Evolutionary conservation across 305 asterid genomes (phyloP).

Genomic region (Fraxinus velutina): DNA sequence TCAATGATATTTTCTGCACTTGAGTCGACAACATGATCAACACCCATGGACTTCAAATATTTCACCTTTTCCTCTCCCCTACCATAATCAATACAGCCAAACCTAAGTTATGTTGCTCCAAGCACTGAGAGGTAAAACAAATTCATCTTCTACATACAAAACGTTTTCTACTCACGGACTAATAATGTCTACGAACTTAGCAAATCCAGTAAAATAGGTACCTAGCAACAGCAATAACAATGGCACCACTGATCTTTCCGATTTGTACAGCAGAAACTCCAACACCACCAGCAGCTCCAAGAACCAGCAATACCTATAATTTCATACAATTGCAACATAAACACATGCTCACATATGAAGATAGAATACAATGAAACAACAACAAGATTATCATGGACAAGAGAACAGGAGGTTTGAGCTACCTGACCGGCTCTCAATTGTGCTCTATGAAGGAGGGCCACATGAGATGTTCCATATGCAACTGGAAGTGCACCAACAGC

Average conservation of each 20-base stretch:
- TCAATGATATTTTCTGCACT: slow-evolving; percentile 60
- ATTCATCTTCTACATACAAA: slow-evolving; percentile 4
- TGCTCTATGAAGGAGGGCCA: slow-evolving; percentile 86
- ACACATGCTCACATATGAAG: neutral
- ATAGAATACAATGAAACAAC: neutral
- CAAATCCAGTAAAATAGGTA: neutral
- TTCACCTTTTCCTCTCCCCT: slow-evolving; percentile 84
- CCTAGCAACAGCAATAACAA: slow-evolving; percentile 92
- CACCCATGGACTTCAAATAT: slow-evolving; percentile 71
- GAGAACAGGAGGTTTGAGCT: slow-evolving; percentile 2
- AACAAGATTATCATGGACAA: neutral
- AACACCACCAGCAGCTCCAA: slow-evolving; percentile 99
- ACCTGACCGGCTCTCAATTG: slow-evolving; percentile 65
- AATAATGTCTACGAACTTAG: neutral
- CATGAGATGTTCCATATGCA: slow-evolving; percentile 92
- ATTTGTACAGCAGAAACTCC: slow-evolving; percentile 95
- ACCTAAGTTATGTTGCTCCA: slow-evolving; percentile 15
- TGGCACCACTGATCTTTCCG: slow-evolving; percentile 82
- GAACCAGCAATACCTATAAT: slow-evolving; percentile 77
- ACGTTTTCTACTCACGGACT: neutral
- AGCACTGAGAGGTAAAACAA: slow-evolving; percentile 1
- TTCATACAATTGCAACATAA: slow-evolving; percentile 2
- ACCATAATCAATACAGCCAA: slow-evolving; percentile 19
- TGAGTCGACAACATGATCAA: slow-evolving; percentile 79
- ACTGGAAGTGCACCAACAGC: slow-evolving; percentile 86